Conservation (phyloP, 768 basidiomycete species). For the Termitomyces sp. region DNA sequence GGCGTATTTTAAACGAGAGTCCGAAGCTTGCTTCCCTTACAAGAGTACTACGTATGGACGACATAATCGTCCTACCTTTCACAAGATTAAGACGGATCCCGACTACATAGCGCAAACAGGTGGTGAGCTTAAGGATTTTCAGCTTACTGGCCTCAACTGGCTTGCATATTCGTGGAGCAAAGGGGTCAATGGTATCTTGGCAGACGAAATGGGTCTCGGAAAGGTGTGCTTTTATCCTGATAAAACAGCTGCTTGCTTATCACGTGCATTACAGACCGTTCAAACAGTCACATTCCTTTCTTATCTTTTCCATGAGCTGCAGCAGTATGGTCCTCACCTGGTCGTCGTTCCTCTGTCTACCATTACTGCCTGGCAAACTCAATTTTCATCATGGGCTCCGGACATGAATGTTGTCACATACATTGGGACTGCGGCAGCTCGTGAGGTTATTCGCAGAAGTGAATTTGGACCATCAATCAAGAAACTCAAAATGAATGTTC, state of each 20-base stretch:
- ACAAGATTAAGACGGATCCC: constrained; percentile 83
- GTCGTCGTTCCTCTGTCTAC: constrained; percentile 98
- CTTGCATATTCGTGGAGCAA: constrained; percentile 94
- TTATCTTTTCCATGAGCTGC: constrained; percentile 86
- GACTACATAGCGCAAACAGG: constrained; percentile 75
- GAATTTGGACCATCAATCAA: constrained; percentile 90
- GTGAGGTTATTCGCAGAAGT: constrained; percentile 86
- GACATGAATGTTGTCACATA: constrained; percentile 96
- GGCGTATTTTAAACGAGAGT: constrained; percentile 71
- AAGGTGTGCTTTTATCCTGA: constrained; percentile 47
- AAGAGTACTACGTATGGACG: constrained; percentile 69
- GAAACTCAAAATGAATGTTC: constrained; percentile 93
- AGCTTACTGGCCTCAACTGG: constrained; percentile 97
- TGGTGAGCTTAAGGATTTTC: constrained; percentile 93
- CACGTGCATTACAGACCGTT: constrained; percentile 54
- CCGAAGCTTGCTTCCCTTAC: constrained; percentile 77
- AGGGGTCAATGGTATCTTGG: constrained; percentile 93
- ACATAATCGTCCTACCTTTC: constrained; percentile 68
- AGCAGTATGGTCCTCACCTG: constrained; percentile 95
- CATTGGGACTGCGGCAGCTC: constrained; percentile 82
- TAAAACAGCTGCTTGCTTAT: constrained; percentile 1
- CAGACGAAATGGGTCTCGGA: constrained; percentile 99
- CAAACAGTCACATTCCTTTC: constrained; percentile 95
- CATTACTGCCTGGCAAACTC: constrained; percentile 96
- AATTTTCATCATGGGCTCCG: constrained; percentile 93